Conservation (phyloP, 805 yeast genomes). For the Yarrowia sp. region DNA sequence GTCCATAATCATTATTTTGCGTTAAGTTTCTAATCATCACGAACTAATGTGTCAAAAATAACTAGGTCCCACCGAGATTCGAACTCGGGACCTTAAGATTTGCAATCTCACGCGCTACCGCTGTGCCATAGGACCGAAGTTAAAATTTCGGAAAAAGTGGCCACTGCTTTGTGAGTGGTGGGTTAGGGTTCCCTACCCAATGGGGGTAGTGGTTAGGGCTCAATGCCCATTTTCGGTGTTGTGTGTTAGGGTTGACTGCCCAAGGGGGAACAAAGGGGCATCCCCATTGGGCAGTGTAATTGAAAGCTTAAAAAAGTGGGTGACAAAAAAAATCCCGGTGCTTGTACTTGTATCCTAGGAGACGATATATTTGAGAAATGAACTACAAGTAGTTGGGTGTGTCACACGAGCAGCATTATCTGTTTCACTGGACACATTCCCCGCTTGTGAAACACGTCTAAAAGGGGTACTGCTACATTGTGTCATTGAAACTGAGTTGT, state of each 20-base stretch:
- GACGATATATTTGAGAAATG: no score
- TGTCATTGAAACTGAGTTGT: no score
- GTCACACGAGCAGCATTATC: no score
- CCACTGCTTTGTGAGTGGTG: background rate
- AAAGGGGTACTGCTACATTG: no score
- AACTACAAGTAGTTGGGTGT: no score
- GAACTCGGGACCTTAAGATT: conserved; percentile 40
- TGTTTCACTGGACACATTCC: no score
- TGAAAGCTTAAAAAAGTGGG: background rate
- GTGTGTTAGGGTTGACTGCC: no score
- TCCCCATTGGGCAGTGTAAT: conserved; percentile 14
- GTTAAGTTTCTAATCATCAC: conserved; percentile 39
- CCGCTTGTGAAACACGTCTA: no score
- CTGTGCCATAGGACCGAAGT: conserved; percentile 38
- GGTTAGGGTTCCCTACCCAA: conserved; percentile 6
- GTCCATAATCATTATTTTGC: conserved; percentile 38
- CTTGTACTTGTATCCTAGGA: no score
- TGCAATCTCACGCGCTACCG: conserved; percentile 40
- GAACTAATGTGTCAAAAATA: conserved; percentile 12
- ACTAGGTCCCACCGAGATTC: conserved; percentile 39
- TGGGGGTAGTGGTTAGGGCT: background rate
- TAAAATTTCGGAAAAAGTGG: conserved; percentile 10
- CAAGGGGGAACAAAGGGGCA: background rate
- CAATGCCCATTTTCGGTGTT: no score
- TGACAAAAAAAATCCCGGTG: background rate